These are phyloP conservation scores for Lipomyces yamadae DNA, from an alignment of 805 yeast species.

Conservation along the genomic window DNA sequence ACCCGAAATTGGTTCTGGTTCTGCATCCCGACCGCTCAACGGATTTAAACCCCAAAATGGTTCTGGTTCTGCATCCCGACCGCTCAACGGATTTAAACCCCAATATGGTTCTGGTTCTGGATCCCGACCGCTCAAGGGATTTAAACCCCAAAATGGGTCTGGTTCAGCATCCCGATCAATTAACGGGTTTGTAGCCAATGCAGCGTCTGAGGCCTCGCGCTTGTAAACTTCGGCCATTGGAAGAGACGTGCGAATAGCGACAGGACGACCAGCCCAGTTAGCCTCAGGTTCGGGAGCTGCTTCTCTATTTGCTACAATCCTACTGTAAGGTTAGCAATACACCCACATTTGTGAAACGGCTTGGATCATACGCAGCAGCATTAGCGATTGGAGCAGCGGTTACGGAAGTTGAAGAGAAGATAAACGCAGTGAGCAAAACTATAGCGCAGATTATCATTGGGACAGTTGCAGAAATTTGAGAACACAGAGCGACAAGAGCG, in stretches of 20 bases:
- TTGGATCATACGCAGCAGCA: constrained; percentile 17
- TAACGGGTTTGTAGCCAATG: constrained; percentile 2
- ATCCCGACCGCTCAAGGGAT: constrained; percentile 1
- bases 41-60: constrained; percentile 14
- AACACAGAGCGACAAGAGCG: neutral
- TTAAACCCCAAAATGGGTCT: constrained; percentile 5
- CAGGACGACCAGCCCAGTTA: constrained; percentile 10
- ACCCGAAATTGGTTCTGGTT: constrained; percentile 13
- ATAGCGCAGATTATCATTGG: neutral
- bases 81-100: constrained; percentile 23
- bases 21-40: constrained; percentile 13
- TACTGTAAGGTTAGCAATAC: neutral
- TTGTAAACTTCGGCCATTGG: constrained; percentile 16
- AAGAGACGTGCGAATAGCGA: constrained; percentile 18
- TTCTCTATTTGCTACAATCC: constrained; percentile 16
- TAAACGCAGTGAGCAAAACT: neutral
- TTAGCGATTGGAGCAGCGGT: constrained; percentile 22
- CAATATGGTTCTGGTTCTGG: constrained; percentile 14
- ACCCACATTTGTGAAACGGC: neutral
- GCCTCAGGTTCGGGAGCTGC: constrained; percentile 23
- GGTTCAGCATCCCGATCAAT: constrained; percentile 19
- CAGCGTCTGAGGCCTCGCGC: constrained; percentile 18
- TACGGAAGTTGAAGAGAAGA: constrained; percentile 15
- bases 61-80: constrained; percentile 30
- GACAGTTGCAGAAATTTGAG: neutral